Percentiles rank a stretch among this genome's conserved stretches.
These are phyloP conservation scores for Ganoderma boninense DNA, from an alignment of 1,284 basidiomycete species.

Conservation along the genomic window DNA sequence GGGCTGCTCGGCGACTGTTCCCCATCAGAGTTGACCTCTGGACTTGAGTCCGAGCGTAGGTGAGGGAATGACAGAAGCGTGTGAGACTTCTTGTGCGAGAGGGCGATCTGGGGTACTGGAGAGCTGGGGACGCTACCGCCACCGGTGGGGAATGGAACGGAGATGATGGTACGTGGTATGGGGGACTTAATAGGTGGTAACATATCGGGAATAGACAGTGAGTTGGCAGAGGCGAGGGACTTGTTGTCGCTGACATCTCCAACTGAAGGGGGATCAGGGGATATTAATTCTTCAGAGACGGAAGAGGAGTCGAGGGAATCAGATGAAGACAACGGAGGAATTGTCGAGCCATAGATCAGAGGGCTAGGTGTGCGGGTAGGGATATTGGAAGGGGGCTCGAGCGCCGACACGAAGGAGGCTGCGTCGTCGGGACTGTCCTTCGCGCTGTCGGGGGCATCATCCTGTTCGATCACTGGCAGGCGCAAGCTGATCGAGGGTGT, in stretches of 20 bases:
- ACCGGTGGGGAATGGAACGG: constrained; percentile 50
- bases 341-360: constrained; percentile 42
- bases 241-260: constrained; percentile 31
- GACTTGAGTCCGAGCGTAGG: constrained; percentile 35
- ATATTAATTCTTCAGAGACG: constrained; percentile 48
- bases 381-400: constrained; percentile 43
- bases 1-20: constrained; percentile 18
- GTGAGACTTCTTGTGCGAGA: constrained; percentile 47
- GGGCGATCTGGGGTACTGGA: constrained; percentile 43
- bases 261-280: constrained; percentile 38
- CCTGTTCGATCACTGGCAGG: constrained; percentile 27
- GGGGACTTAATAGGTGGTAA: constrained; percentile 38
- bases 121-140: constrained; percentile 42
- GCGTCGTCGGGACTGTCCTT: constrained; percentile 35
- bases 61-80: constrained; percentile 48
- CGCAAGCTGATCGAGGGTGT: constrained; percentile 25
- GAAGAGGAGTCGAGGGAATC: constrained; percentile 55
- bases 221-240: constrained; percentile 29
- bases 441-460: constrained; percentile 25
- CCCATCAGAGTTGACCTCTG: constrained; percentile 20
- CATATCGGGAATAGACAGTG: constrained; percentile 40
- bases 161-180: constrained; percentile 21
- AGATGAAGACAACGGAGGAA: constrained; percentile 53
- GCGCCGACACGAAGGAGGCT: constrained; percentile 43
- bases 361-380: constrained; percentile 49